Evolutionary conservation across 441 rosid species (phyloP), one percentile per base, ranked within the genome.

Genomic region (Adansonia grandidieri): DNA sequence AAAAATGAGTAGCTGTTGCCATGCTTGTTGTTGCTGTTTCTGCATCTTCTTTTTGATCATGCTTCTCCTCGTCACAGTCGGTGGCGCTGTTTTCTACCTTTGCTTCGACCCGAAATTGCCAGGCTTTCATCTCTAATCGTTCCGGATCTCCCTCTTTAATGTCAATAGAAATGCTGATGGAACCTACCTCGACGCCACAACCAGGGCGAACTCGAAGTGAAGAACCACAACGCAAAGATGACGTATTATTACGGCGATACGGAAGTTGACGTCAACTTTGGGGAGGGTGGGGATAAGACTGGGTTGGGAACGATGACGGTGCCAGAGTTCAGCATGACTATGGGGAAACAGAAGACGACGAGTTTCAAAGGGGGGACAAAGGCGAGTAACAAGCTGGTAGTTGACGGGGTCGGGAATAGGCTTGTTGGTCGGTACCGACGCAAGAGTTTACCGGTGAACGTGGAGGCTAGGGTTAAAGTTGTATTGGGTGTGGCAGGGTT

Each of bases 81-180:
- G 67, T 5, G 80, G 77, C 6, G 89, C 79, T 1, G 3, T 85
- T 28, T 88, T 93, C 83, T 90, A 86, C 89, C 82, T 93, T 79
- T 92, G 92, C 92, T 91, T 82, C 81, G 84, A 92, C 75, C 98
- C 98, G 0, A 87, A 88, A 74, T 77, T 82, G 53, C 98, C 98
- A 0, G 76, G 80, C 1, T 88, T 92, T 80, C 91, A 84, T 84
- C 84, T 95, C 83, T 82, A 82, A 74, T 88, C 93, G 4, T 71
- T 88, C 71, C 78, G 76, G 47, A 47, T 87, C 69, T 74, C 86
- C 11, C 67, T 73, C 15, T 84, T 89, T 44, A 79, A 69, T 79
- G 84, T 89, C 73, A 74, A 79, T 47, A 13, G 9, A 3, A 81
- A 78, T 66, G 17, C 84, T 8, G 90, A 88, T 48, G 92, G 87